phyloP scores from a whole-genome alignment of 129 eudicot species.

The Silybum marianum region DNA sequence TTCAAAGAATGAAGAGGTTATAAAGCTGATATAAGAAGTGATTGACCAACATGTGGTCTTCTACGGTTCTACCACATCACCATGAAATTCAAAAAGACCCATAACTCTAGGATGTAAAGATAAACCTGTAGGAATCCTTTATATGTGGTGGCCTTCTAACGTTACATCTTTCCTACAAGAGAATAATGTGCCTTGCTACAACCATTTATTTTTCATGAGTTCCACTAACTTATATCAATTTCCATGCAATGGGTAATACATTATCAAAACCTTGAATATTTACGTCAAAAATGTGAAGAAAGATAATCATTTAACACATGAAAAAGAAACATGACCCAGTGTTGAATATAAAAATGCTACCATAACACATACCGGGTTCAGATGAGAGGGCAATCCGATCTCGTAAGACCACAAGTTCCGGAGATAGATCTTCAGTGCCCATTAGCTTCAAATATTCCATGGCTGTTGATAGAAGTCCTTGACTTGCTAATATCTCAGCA shows the following conservation, averaged over 20 bases:
- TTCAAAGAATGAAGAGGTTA: neutral
- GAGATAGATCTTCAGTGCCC: slow-evolving; percentile 69
- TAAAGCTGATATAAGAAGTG: neutral
- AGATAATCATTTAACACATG: neutral
- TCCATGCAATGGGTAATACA: neutral
- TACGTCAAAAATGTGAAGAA: neutral
- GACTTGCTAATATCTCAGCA: slow-evolving; percentile 89
- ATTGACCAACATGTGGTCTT: neutral
- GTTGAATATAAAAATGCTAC: neutral
- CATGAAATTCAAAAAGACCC: neutral
- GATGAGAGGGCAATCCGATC: slow-evolving; percentile 69
- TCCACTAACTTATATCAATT: neutral
- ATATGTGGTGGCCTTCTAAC: neutral
- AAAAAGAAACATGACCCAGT: neutral
- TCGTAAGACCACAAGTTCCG: slow-evolving; percentile 70
- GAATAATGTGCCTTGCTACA: neutral
- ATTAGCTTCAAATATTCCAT: slow-evolving; percentile 74
- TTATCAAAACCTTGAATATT: neutral
- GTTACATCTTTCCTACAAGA: neutral
- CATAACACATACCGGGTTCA: slow-evolving; percentile 50
- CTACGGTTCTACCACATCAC: neutral
- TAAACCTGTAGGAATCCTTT: neutral
- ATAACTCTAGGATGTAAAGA: neutral
- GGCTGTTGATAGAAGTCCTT: slow-evolving; percentile 77
- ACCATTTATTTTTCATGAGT: neutral